A percentile compares a stretch with the other conserved stretches of the same genome.
These are phyloP conservation scores for Podila horticola DNA, from an alignment of 192 early-diverging fungal species.

Conservation along the genomic window DNA sequence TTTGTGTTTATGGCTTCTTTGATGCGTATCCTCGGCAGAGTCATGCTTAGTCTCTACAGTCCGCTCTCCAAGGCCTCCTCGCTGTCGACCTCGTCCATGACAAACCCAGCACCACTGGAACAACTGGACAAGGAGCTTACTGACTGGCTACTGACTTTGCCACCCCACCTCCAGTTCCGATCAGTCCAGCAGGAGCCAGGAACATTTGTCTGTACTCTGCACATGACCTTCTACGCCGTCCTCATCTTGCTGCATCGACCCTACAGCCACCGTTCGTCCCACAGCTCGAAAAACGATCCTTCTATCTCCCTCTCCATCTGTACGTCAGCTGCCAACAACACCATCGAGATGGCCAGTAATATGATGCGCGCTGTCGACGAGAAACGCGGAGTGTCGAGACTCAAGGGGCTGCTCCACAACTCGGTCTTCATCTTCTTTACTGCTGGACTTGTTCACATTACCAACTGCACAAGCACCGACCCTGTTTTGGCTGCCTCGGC, in stretches of 20 bases:
- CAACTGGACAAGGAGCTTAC: slow-evolving; percentile 60
- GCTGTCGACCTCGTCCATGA: slow-evolving; percentile 30
- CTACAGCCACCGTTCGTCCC: slow-evolving; percentile 52
- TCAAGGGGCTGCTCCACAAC: slow-evolving; percentile 29
- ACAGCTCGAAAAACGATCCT: slow-evolving; percentile 24
- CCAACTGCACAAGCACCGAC: slow-evolving; percentile 49
- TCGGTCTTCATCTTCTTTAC: slow-evolving; percentile 50
- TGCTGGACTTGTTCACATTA: slow-evolving; percentile 52
- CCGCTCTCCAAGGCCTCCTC: slow-evolving; percentile 51
- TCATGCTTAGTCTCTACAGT: slow-evolving; percentile 61
- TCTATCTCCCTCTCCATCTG: slow-evolving; percentile 55
- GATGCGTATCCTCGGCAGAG: slow-evolving; percentile 60
- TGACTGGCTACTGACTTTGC: slow-evolving; percentile 58
- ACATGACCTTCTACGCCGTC: slow-evolving; percentile 62
- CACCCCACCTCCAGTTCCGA: slow-evolving; percentile 61
- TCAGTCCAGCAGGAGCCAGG: slow-evolving; percentile 46
- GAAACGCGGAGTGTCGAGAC: slow-evolving; percentile 20
- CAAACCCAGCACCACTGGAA: slow-evolving; percentile 57
- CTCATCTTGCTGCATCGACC: slow-evolving; percentile 66
- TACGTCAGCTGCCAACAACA: slow-evolving; percentile 56
- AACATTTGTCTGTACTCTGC: slow-evolving; percentile 48
- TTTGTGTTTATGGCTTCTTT: slow-evolving; percentile 53
- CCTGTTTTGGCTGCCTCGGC: slow-evolving; percentile 39
- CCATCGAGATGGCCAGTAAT: slow-evolving; percentile 52
- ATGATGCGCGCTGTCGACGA: slow-evolving; percentile 42